A percentile compares a stretch with the other conserved stretches of the same genome.
Evolutionary conservation across 2,329 filamentous ascomycete genomes (phyloP).

Genomic region (Emergomyces pasteurianus): DNA sequence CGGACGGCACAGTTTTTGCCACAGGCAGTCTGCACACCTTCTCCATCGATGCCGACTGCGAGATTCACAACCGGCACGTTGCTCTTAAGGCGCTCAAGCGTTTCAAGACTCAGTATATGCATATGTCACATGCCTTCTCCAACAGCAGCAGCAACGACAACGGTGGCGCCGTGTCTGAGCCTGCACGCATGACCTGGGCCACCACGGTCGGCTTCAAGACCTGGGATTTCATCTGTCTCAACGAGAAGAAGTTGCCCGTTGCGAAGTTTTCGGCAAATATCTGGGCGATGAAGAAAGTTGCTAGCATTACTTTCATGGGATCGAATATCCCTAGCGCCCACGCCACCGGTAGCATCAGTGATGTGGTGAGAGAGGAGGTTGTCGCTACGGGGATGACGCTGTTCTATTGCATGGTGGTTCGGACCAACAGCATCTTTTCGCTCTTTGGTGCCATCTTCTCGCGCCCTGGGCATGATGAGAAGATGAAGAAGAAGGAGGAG

Average conservation of each 20-base stretch:
- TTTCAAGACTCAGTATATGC: conserved; percentile 17
- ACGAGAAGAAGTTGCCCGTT: conserved; percentile 18
- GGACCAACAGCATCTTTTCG: conserved; percentile 14
- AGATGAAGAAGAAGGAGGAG: neutral
- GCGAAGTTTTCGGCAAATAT: conserved; percentile 17
- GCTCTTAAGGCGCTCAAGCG: conserved; percentile 18
- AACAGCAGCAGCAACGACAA: neutral
- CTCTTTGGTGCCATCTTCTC: conserved; percentile 17
- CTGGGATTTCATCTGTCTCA: conserved; percentile 22
- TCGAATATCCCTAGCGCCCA: conserved; percentile 2
- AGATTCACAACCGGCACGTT: conserved; percentile 14
- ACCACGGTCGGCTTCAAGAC: conserved; percentile 16
- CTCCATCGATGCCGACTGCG: conserved; percentile 19
- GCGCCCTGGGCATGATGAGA: neutral
- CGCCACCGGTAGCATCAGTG: neutral
- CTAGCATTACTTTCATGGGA: conserved; percentile 18
- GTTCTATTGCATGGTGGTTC: conserved; percentile 17
- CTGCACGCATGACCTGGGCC: conserved; percentile 19
- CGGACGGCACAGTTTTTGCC: conserved; percentile 5
- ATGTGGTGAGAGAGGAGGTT: conserved; percentile 18
- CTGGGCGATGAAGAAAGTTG: conserved; percentile 18
- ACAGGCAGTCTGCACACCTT: conserved; percentile 14
- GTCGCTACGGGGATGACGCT: conserved; percentile 20
- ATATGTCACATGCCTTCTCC: conserved; percentile 17
- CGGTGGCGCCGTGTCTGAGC: conserved; percentile 6